Base-by-base conservation (phyloP, 768 basidiomycete species). In the Royoungia palumana region DNA sequence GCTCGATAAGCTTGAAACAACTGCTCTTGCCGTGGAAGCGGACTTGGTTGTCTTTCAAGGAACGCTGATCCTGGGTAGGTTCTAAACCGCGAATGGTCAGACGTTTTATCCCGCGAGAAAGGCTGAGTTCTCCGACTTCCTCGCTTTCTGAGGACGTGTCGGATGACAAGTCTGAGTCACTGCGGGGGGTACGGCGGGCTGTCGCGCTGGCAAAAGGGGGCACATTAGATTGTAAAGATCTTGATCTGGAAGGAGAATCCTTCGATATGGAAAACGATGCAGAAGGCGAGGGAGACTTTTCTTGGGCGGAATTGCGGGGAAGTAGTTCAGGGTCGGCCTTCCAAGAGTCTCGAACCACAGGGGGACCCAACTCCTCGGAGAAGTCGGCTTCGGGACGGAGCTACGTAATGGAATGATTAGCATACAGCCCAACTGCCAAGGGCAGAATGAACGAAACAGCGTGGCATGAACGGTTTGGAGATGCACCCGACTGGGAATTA, bases 21-120 rank as follows among this genome's bases (percentile, higher is more conserved):
- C 80, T 83, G 59, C 80, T 83, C 55, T 80, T 77, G 14, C 83
- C 83, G 58, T 84, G 81, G 56, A 82, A 86, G 22, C 82, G 63
- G 42, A 75, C 71, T 49, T 72, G 67, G 49, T 73, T 74, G 49
- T 75, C 71, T 12, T 63, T 59, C 6, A 63, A 51, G n/a, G 55
- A 46, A 21, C 55, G 54, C 25, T 54, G 51, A 46, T 71, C 70
- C 20, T 70, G 65, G 12, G 71, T 68, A 49, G 70, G 50, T 67
- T 68, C 57, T 54, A 73, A 42, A 57, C 70, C 65, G 49, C 76
- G 58, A 44, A 73, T 46, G 41, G 70, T 63, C 41, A 71, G 52
- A 22, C 64, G 66, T 45, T 70, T 70, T 54, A 70, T 60, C 36
- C 71, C 71, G 21, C 71, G 67, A 1, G 70, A 69, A 47, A 72